These are phyloP conservation scores for Sordariomycetes sp. DNA, from an alignment of 2,329 filamentous ascomycete species.

Conservation along the genomic window DNA sequence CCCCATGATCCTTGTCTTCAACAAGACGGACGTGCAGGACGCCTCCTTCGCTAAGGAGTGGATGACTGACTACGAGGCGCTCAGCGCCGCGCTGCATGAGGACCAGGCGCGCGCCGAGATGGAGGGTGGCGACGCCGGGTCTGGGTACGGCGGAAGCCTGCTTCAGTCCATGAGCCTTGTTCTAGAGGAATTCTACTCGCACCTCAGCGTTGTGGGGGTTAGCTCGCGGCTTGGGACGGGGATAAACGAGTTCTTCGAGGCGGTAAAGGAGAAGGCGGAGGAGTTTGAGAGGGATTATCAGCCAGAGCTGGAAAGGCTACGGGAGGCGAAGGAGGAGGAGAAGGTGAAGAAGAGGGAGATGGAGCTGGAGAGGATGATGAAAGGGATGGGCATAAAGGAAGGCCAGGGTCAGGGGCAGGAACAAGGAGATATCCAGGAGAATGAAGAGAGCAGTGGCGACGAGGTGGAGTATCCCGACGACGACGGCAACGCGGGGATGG, in stretches of 20 bases:
- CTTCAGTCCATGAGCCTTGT: conserved; percentile 97
- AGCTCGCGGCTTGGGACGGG: conserved; percentile 87
- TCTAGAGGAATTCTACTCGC: conserved; percentile 93
- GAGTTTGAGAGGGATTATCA: conserved; percentile 89
- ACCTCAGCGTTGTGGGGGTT: conserved; percentile 84
- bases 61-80: conserved; percentile 98
- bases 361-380: conserved; percentile 88
- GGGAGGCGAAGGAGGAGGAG: conserved; percentile 60
- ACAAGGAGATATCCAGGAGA: conserved; percentile 11
- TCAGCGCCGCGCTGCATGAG: conserved; percentile 69
- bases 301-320: conserved; percentile 73
- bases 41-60: conserved; percentile 89
- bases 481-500: conserved; percentile 51
- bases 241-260: conserved; percentile 84
- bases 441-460: conserved; percentile 35
- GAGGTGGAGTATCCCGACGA: conserved; percentile 47
- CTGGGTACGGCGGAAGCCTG: conserved; percentile 90
- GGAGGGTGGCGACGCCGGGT: conserved; percentile 60
- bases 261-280: conserved; percentile 71
- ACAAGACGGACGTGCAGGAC: conserved; percentile 94
- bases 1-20: conserved; percentile 98
- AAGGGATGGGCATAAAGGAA: conserved; percentile 61
- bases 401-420: conserved; percentile 15
- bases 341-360: conserved; percentile 61
- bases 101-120: conserved; percentile 72